phyloP scores from a whole-genome alignment of 1,284 basidiomycete genomes.

The Prillingera fragicola region DNA sequence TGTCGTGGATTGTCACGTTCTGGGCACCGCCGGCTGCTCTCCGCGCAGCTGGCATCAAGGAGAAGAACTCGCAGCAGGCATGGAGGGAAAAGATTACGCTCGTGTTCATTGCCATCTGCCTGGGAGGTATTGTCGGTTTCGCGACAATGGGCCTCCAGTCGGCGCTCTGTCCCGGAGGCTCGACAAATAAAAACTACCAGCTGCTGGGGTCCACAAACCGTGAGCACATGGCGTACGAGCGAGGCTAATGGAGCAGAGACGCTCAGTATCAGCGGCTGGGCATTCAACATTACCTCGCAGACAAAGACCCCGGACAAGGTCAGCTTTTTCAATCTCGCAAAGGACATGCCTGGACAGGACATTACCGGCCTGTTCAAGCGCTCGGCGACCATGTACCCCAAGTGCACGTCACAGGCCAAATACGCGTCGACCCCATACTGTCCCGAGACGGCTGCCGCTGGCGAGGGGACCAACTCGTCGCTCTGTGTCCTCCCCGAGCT shows the following conservation, averaged over 20 bases:
- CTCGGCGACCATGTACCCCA: slow-evolving; percentile 57
- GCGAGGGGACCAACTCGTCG: slow-evolving; percentile 4
- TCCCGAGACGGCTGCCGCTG: slow-evolving; percentile 44
- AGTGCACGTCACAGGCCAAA: slow-evolving; percentile 58
- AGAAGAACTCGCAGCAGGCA: slow-evolving; percentile 72
- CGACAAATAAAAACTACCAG: slow-evolving; percentile 22
- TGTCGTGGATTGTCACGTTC: slow-evolving; percentile 74
- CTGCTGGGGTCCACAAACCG: slow-evolving; percentile 34
- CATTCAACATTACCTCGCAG: slow-evolving; percentile 71
- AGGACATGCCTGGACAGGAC: slow-evolving; percentile 68
- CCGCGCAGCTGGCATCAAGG: slow-evolving; percentile 68
- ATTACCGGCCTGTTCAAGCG: slow-evolving; percentile 80
- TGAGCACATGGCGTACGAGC: slow-evolving; percentile 23
- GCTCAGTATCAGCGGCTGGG: slow-evolving; percentile 70
- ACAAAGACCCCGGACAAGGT: slow-evolving; percentile 54
- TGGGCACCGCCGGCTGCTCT: slow-evolving; percentile 82
- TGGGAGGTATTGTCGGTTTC: slow-evolving; percentile 82
- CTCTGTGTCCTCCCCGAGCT: slow-evolving; percentile 4
- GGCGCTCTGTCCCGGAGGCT: slow-evolving; percentile 71
- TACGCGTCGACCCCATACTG: slow-evolving; percentile 75
- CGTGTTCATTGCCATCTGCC: slow-evolving; percentile 72
- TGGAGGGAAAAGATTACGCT: slow-evolving; percentile 98
- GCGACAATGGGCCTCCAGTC: slow-evolving; percentile 90
- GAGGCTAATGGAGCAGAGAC: slow-evolving; percentile 50
- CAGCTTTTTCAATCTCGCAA: slow-evolving; percentile 59